A percentile compares a stretch with the other conserved stretches of the same genome.
Evolutionary conservation across 1,284 basidiomycete genomes (phyloP).

Genomic region (Anthracocystis setariae): DNA sequence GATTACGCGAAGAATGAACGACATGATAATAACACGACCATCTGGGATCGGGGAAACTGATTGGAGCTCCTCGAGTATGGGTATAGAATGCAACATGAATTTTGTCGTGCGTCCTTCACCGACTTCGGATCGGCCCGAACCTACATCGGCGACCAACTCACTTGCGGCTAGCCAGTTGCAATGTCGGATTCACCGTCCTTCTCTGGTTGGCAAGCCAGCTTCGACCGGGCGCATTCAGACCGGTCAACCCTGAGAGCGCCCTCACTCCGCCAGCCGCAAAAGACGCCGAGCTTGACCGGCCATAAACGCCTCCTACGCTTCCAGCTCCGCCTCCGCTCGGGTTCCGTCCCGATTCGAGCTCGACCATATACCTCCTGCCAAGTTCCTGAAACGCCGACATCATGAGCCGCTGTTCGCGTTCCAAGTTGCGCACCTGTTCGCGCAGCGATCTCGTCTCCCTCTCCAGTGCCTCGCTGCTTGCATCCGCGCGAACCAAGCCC

Average conservation of each 20-base stretch:
- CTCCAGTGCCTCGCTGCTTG: conserved; percentile 26
- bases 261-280: conserved; percentile 36
- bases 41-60: not conserved
- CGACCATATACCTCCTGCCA: conserved; percentile 45
- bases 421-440: conserved; percentile 30
- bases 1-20: no score
- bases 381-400: conserved; percentile 48
- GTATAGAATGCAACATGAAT: conserved; percentile 1
- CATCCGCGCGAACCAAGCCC: conserved; percentile 9
- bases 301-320: conserved; percentile 1
- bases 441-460: conserved; percentile 30
- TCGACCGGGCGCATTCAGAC: conserved; percentile 26
- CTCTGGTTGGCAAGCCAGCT: conserved; percentile 40
- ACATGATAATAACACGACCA: not conserved
- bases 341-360: conserved; percentile 44
- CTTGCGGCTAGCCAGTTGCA: conserved; percentile 32
- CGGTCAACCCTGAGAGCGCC: conserved; percentile 29
- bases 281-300: conserved; percentile 16
- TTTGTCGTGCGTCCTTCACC: no score
- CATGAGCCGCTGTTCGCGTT: conserved; percentile 52
- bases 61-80: conserved; percentile 1
- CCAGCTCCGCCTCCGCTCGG: conserved; percentile 32
- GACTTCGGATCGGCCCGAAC: not conserved
- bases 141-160: not conserved
- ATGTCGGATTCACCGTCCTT: conserved; percentile 30